Conservation (phyloP, 371 early-diverging fungal species). For the Entomophthora muscae region DNA sequence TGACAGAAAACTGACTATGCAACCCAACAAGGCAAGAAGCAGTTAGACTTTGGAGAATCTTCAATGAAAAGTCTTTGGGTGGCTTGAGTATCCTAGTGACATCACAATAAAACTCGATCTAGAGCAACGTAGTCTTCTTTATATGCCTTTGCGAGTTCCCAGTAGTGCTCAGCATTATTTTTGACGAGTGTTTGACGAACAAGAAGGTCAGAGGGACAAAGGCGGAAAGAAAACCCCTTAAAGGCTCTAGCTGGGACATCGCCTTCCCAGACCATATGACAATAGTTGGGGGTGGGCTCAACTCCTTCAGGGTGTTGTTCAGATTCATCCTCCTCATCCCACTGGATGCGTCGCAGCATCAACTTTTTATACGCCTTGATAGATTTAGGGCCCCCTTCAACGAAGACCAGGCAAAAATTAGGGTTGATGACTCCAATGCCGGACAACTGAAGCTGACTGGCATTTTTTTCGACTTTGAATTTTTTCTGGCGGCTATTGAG, state of each 20-base stretch:
- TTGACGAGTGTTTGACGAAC: slow-evolving; percentile 50
- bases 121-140: slow-evolving; percentile 5
- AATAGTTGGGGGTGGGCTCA: slow-evolving; percentile 44
- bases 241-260: slow-evolving; percentile 56
- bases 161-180: slow-evolving; percentile 54
- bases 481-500: slow-evolving; percentile 57
- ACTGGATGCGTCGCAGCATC: slow-evolving; percentile 89
- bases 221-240: slow-evolving; percentile 49
- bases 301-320: slow-evolving; percentile 18
- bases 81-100: no score
- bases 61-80: no score
- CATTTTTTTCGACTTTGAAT: slow-evolving; percentile 83
- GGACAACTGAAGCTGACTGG: slow-evolving; percentile 61
- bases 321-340: slow-evolving; percentile 45
- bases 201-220: slow-evolving; percentile 52
- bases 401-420: slow-evolving; percentile 62
- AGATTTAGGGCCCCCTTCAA: slow-evolving; percentile 83
- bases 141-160: slow-evolving; percentile 52
- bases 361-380: slow-evolving; percentile 84
- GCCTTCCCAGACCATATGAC: slow-evolving; percentile 87
- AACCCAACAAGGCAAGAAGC: no score
- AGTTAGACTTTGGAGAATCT: no score
- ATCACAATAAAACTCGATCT: background rate
- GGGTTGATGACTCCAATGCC: slow-evolving; percentile 61
- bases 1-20: no score